Conservation (phyloP, 805 yeast species). For the Pichia phayaonensis region DNA sequence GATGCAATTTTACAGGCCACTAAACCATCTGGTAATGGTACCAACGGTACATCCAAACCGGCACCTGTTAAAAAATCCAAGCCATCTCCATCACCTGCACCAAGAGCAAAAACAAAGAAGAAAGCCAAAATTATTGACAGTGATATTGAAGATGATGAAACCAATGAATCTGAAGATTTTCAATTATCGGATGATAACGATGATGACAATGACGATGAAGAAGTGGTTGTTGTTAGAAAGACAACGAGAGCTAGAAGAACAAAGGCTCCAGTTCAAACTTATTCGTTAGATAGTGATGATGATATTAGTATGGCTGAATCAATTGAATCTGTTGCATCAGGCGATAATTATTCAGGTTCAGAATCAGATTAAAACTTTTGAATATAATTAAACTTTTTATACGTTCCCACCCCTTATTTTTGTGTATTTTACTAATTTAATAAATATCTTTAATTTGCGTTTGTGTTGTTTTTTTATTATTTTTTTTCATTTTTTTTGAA, state of each 20-base stretch:
- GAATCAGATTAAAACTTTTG: not conserved
- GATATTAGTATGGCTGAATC: slow-evolving; percentile 5
- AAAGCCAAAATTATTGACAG: not conserved
- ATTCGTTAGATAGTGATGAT: slow-evolving; percentile 15
- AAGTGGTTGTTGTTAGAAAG: slow-evolving; percentile 3
- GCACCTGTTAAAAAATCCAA: not conserved
- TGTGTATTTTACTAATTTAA: too few species aligned
- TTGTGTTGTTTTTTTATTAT: too few species aligned
- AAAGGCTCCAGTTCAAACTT: slow-evolving; percentile 9
- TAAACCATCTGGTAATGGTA: not conserved
- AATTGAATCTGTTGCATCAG: slow-evolving; percentile 8
- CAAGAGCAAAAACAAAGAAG: slow-evolving; percentile 7
- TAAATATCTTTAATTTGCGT: too few species aligned
- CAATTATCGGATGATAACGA: slow-evolving; percentile 5
- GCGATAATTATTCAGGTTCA: not conserved
- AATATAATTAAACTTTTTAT: too few species aligned
- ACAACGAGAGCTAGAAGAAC: slow-evolving; percentile 7
- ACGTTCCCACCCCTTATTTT: too few species aligned
- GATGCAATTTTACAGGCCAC: slow-evolving; percentile 8
- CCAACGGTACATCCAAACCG: not conserved
- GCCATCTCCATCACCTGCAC: not conserved
- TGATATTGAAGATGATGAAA: slow-evolving; percentile 5
- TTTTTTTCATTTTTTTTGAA: too few species aligned
- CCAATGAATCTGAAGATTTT: slow-evolving; percentile 4
- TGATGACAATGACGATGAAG: slow-evolving; percentile 1